phyloP scores from a whole-genome alignment of 352 stramenopile genomes.

The Phytophthora pistaciae region DNA sequence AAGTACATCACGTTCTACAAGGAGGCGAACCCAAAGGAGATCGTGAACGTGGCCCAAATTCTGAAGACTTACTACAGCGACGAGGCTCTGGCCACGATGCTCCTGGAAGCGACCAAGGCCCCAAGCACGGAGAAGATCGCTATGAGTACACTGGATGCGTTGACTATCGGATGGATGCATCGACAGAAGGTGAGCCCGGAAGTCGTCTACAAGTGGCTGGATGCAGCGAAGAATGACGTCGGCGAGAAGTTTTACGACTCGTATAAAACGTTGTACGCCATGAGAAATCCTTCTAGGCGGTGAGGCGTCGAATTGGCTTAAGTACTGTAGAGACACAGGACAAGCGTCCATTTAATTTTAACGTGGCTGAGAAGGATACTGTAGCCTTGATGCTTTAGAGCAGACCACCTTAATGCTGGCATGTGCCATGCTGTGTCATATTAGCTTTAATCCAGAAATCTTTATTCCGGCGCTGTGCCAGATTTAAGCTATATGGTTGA shows the following conservation, averaged over 20 bases:
- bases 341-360: too few species aligned
- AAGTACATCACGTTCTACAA: slow-evolving; percentile 12
- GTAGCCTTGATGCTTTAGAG: too few species aligned
- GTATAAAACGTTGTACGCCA: not conserved
- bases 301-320: too few species aligned
- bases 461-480: too few species aligned
- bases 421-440: too few species aligned
- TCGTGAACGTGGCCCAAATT: not conserved
- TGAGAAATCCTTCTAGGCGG: not conserved
- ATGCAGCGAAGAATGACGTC: not conserved
- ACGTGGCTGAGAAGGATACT: too few species aligned
- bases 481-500: too few species aligned
- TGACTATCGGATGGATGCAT: not conserved
- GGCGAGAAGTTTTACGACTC: not conserved
- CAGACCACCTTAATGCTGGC: too few species aligned
- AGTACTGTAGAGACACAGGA: too few species aligned
- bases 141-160: not conserved
- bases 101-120: not conserved
- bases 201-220: not conserved
- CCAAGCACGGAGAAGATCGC: not conserved
- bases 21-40: slow-evolving; percentile 2
- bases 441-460: too few species aligned
- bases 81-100: not conserved
- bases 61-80: not conserved
- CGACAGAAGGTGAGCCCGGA: not conserved